A percentile compares a stretch with the other conserved stretches of the same genome.
phyloP scores from a whole-genome alignment of 805 yeast species.

The Nakazawaea pomicola region DNA sequence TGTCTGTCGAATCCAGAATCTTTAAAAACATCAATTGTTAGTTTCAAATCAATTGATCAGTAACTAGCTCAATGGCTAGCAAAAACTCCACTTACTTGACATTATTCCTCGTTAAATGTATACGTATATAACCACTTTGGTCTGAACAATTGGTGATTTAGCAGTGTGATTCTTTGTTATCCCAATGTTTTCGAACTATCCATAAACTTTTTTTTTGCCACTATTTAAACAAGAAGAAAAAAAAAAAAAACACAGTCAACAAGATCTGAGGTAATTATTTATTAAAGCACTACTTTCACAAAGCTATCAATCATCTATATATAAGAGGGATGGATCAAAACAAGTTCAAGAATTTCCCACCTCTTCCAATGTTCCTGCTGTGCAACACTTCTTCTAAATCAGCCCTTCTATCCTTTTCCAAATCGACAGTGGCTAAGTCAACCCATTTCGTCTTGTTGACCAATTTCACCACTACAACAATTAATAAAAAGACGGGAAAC shows the following conservation, averaged over 20 bases:
- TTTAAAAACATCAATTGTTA: not conserved
- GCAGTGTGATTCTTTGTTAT: too few species aligned
- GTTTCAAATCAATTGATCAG: not conserved
- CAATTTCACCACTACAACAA: not conserved
- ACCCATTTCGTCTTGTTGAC: not conserved
- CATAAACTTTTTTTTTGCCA: conserved; percentile 19
- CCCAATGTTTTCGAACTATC: too few species aligned
- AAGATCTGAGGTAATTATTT: not conserved
- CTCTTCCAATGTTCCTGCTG: not conserved
- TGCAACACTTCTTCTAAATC: not conserved
- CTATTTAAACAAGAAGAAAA: conserved; percentile 17
- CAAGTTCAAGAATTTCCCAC: too few species aligned
- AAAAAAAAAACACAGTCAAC: not conserved
- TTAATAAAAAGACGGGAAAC: not conserved
- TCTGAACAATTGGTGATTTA: too few species aligned
- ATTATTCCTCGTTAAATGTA: conserved; percentile 12
- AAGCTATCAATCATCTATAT: too few species aligned
- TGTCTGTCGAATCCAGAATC: conserved; percentile 95
- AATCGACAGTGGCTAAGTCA: not conserved
- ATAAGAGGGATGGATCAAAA: too few species aligned
- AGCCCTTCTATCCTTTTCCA: not conserved
- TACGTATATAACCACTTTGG: not conserved
- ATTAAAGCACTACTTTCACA: too few species aligned
- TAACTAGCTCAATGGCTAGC: not conserved
- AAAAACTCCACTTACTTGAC: conserved; percentile 32